Percentiles rank a stretch among this genome's conserved stretches.
phyloP scores from a whole-genome alignment of 371 early-diverging fungal species.

The Ordospora colligata region DNA sequence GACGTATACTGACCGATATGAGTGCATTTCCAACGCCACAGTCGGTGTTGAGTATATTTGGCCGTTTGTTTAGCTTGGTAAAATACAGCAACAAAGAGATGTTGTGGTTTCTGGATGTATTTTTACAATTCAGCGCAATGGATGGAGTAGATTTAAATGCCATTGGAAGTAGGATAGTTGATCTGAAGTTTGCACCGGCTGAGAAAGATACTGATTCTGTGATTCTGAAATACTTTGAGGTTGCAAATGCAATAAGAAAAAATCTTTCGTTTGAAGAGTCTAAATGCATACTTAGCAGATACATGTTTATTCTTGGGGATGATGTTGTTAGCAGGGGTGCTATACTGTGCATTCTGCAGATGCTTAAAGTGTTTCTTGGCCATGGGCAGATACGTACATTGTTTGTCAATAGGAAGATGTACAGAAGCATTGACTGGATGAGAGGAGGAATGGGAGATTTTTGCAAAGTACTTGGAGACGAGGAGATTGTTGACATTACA shows the following conservation, averaged over 20 bases:
- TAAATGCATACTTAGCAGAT: not conserved
- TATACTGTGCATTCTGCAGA: not conserved
- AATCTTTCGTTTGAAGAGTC: not conserved
- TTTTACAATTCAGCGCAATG: not conserved
- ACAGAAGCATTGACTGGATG: not conserved
- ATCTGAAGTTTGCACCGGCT: slow-evolving; percentile 9
- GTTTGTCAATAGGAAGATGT: not conserved
- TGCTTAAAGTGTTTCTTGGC: slow-evolving; percentile 1
- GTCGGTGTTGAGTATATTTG: not conserved
- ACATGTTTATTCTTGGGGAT: slow-evolving; percentile 15
- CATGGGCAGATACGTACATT: not conserved
- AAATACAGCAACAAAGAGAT: slow-evolving; percentile 22
- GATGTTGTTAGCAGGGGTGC: slow-evolving; percentile 2
- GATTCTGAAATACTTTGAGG: slow-evolving; percentile 25
- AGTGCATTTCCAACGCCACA: not conserved
- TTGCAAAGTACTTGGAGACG: not conserved
- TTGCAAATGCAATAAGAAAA: not conserved
- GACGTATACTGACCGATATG: not conserved
- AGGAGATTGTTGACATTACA: not conserved
- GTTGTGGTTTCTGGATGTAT: slow-evolving; percentile 4
- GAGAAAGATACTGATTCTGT: slow-evolving; percentile 31
- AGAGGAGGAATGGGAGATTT: not conserved
- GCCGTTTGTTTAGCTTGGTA: not conserved
- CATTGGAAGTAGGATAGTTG: not conserved
- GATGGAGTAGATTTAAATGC: not conserved